These are phyloP conservation scores for Boeremia lycopersici DNA, from an alignment of 2,329 filamentous ascomycete species.

Conservation along the genomic window DNA sequence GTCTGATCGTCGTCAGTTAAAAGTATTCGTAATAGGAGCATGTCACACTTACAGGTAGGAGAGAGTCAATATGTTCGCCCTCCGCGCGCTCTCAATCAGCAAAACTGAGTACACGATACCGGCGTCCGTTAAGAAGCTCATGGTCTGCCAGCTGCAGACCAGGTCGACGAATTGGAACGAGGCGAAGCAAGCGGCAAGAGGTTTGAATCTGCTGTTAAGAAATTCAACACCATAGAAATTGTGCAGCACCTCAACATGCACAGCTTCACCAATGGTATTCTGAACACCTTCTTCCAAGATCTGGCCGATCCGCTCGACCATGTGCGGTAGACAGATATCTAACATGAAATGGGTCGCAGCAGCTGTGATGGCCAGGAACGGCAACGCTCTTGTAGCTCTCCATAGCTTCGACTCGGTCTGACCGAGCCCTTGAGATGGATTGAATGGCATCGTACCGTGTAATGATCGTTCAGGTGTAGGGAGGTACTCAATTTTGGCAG, in stretches of 20 bases:
- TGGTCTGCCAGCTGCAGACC: slow-evolving; percentile 17
- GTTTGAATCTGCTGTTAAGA: slow-evolving; percentile 17
- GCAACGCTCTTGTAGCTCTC: slow-evolving; percentile 15
- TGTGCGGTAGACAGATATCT: neutral
- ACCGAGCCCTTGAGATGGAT: slow-evolving; percentile 20
- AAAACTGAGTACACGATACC: slow-evolving; percentile 18
- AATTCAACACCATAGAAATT: slow-evolving; percentile 20
- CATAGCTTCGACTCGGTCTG: slow-evolving; percentile 18
- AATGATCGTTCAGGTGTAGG: slow-evolving; percentile 16
- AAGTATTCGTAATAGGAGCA: neutral
- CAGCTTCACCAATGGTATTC: slow-evolving; percentile 13
- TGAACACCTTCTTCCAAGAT: slow-evolving; percentile 11
- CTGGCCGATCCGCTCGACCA: slow-evolving; percentile 3
- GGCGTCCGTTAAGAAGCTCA: slow-evolving; percentile 20
- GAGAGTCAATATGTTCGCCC: slow-evolving; percentile 17
- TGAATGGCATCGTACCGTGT: slow-evolving; percentile 21
- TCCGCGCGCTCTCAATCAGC: slow-evolving; percentile 20
- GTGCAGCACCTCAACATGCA: slow-evolving; percentile 2
- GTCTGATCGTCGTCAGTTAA: slow-evolving; percentile 4
- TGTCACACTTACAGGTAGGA: slow-evolving; percentile 9
- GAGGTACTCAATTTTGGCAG: slow-evolving; percentile 19
- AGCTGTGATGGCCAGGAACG: slow-evolving; percentile 15
- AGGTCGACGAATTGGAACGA: slow-evolving; percentile 20
- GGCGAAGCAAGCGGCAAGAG: slow-evolving; percentile 16
- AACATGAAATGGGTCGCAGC: slow-evolving; percentile 17